Evolutionary conservation across 2,329 filamentous ascomycete genomes (phyloP).

Genomic region (Chrysosporium queenslandicum): DNA sequence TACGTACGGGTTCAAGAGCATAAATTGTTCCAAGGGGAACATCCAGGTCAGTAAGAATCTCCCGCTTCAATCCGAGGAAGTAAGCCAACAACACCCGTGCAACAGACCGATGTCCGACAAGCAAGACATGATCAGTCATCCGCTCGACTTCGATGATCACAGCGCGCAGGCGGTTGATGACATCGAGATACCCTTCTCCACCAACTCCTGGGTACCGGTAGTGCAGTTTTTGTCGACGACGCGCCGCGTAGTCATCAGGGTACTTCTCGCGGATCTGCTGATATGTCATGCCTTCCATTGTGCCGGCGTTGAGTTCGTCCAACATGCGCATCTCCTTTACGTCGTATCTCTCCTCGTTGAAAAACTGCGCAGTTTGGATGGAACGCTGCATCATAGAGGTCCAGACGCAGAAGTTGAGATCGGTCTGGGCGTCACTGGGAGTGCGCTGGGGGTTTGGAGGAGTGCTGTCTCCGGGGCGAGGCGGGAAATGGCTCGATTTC

Average conservation of each 20-base stretch:
- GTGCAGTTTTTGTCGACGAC: slow-evolving; percentile 76
- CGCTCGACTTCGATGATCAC: slow-evolving; percentile 96
- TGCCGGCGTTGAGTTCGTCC: slow-evolving; percentile 87
- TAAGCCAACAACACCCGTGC: slow-evolving; percentile 90
- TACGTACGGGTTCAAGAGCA: slow-evolving; percentile 65
- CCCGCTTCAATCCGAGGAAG: slow-evolving; percentile 82
- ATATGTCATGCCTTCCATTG: slow-evolving; percentile 93
- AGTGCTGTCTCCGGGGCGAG: slow-evolving; percentile 78
- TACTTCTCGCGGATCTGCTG: slow-evolving; percentile 71
- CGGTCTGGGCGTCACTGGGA: slow-evolving; percentile 44
- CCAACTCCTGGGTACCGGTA: slow-evolving; percentile 96
- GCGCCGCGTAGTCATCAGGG: slow-evolving; percentile 70
- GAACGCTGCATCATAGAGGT: slow-evolving; percentile 92
- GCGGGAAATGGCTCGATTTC: slow-evolving; percentile 72
- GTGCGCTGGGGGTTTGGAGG: slow-evolving; percentile 80
- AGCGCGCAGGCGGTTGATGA: slow-evolving; percentile 87
- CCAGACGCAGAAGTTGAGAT: slow-evolving; percentile 94
- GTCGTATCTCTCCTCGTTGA: slow-evolving; percentile 92
- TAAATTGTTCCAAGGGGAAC: slow-evolving; percentile 90
- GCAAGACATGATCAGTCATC: slow-evolving; percentile 87
- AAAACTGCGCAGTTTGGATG: slow-evolving; percentile 77
- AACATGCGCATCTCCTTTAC: slow-evolving; percentile 97
- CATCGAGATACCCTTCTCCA: slow-evolving; percentile 90
- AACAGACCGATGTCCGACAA: slow-evolving; percentile 86
- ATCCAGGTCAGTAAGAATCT: slow-evolving; percentile 89